Conservation (phyloP, 2,329 filamentous ascomycete genomes). For the Esteya vermicola region DNA sequence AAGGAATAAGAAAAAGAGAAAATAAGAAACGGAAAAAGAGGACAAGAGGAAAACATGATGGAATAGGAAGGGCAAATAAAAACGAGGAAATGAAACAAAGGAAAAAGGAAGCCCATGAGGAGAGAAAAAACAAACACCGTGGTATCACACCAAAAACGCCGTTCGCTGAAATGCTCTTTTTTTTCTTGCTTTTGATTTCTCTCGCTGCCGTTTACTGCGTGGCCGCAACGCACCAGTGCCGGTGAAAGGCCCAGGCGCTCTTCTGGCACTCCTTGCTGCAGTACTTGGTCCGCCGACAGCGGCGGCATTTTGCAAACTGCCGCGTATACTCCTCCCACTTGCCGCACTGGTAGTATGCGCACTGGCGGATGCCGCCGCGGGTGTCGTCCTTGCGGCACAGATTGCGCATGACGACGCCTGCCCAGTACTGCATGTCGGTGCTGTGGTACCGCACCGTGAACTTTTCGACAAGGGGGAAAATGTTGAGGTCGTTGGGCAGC, state of each 20-base stretch:
- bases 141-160: conserved; percentile 10
- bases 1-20: neutral
- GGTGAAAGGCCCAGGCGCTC: conserved; percentile 94
- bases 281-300: conserved; percentile 93
- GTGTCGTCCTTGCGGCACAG: conserved; percentile 96
- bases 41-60: neutral
- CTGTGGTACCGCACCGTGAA: conserved; percentile 93
- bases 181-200: too few species aligned
- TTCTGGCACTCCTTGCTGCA: conserved; percentile 99
- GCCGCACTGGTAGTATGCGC: conserved; percentile 93
- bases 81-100: neutral
- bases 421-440: conserved; percentile 99
- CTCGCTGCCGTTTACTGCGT: too few species aligned
- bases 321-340: conserved; percentile 97
- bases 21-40: neutral
- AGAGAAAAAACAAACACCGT: conserved; percentile 5
- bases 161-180: conserved; percentile 6
- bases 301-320: conserved; percentile 94
- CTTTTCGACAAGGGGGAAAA: conserved; percentile 95
- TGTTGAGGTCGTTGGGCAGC: conserved; percentile 89
- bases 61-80: neutral
- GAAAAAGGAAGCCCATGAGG: conserved; percentile 1
- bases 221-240: conserved; percentile 89
- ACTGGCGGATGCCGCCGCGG: conserved; percentile 86
- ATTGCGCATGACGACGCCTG: conserved; percentile 96